Base-by-base conservation (phyloP, 2,329 filamentous ascomycete genomes). In the Sordariomycetes sp. region DNA sequence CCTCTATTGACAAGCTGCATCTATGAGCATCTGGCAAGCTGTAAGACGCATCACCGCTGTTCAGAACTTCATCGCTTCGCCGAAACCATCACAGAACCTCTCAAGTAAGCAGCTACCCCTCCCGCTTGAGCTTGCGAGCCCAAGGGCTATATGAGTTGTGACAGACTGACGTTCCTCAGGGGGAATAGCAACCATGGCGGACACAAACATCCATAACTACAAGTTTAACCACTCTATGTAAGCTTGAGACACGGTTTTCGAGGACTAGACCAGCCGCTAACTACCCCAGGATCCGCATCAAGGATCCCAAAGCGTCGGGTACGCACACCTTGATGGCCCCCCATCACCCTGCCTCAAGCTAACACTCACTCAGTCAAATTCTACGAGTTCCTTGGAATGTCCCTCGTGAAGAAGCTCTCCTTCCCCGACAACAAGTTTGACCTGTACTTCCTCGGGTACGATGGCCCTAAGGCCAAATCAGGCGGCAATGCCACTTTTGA, bases 401-500 rank as follows among this genome's bases (percentile, higher is more conserved):
- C 71, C 53, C 62, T 87, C 42, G 73, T 96, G 58, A 78, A 85
- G 51, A 84, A 88, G 62, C 69, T 92, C 30, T 68, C 82, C 42
- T 84, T 86, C 52, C 83, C 88, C 11, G 87, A 94, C 39, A 77
- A 76, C 58, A 94, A 93, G 54, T 96, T 96, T 59, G 86, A 92
- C 50, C 76, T 95, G 19, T 96, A 96, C 69, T 96, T 96, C 64
- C 71, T 98, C 39, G 87, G 81, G 39, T 96, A 93, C 63, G 82
- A 94, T 54, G 74, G 76, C 21, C 75, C 86, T 8, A 68, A 73
- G 24, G 82, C 90, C 11, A 64, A 75, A n/a, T 92, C 84, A 8
- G 67, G 73, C 37, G 82, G 80, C 49, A 79, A 79, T 42, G 75
- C 80, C 51, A 53, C 61, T 20, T 88, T 81, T 65, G 86, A 94